phyloP scores from a whole-genome alignment of 1,284 basidiomycete genomes.

The Omphalotus olearius region DNA sequence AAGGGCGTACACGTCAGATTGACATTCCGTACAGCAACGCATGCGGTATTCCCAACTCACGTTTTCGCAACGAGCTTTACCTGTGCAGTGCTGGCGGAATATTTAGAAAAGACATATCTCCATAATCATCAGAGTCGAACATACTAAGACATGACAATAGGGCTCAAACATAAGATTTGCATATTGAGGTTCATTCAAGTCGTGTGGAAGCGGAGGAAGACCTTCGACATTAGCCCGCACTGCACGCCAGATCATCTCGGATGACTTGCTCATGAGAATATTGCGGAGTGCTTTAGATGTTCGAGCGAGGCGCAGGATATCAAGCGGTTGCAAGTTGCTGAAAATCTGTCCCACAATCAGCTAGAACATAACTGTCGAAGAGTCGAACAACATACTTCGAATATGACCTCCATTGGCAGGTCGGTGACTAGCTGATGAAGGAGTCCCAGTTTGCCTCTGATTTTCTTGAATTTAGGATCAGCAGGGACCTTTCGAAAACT shows the following conservation, averaged over 20 bases:
- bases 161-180: constrained; percentile 3
- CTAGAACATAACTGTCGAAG: background rate
- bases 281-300: constrained; percentile 24
- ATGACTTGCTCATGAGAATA: constrained; percentile 21
- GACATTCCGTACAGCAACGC: constrained; percentile 1
- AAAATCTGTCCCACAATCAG: constrained; percentile 17
- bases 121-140: background rate
- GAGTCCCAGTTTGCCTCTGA: background rate
- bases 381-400: background rate
- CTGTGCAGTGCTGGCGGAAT: background rate
- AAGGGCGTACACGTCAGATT: background rate
- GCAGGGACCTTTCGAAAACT: background rate
- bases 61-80: background rate
- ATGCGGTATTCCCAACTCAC: constrained; percentile 1
- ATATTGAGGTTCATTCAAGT: constrained; percentile 10
- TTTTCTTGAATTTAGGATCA: background rate
- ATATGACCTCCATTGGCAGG: constrained; percentile 2
- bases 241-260: constrained; percentile 20
- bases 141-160: constrained; percentile 8
- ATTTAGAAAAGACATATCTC: background rate
- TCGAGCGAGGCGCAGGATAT: constrained; percentile 24
- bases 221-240: constrained; percentile 2
- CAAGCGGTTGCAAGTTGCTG: constrained; percentile 19
- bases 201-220: constrained; percentile 10
- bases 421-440: background rate